A percentile compares a stretch with the other conserved stretches of the same genome.
phyloP scores from a whole-genome alignment of 2,329 filamentous ascomycete genomes.

The Podosphaera aphanis region DNA sequence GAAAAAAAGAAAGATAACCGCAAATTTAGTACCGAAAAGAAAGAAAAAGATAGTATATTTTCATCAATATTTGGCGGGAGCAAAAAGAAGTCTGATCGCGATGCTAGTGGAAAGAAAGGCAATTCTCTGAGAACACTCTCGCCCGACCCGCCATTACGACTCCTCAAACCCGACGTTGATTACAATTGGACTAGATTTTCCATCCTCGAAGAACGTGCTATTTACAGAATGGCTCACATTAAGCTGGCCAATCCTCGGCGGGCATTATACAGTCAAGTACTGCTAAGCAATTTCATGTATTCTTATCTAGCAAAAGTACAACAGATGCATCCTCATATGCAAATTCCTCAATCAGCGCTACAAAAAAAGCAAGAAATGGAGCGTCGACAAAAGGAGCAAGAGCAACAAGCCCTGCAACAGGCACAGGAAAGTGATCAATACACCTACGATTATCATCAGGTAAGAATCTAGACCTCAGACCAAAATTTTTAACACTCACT shows the following conservation, averaged over 20 bases:
- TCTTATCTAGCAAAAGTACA: conserved; percentile 96
- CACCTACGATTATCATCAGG: conserved; percentile 18
- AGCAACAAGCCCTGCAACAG: conserved; percentile 15
- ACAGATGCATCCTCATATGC: conserved; percentile 92
- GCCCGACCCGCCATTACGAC: conserved; percentile 53
- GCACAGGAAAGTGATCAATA: conserved; percentile 17
- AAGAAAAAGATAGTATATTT: conserved; percentile 84
- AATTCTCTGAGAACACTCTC: conserved; percentile 50
- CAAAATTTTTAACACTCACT: conserved; percentile 4
- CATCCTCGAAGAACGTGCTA: conserved; percentile 83
- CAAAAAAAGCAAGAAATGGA: conserved; percentile 44
- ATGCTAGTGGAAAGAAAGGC: conserved; percentile 49
- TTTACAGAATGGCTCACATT: conserved; percentile 96
- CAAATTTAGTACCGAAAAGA: conserved; percentile 57
- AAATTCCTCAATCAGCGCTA: conserved; percentile 57
- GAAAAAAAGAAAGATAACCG: conserved; percentile 62
- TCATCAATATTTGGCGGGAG: conserved; percentile 77
- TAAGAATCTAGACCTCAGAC: conserved; percentile 5
- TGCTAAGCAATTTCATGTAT: conserved; percentile 99
- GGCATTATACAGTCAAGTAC: conserved; percentile 76
- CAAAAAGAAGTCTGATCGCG: conserved; percentile 67
- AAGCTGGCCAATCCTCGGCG: conserved; percentile 94
- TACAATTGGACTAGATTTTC: conserved; percentile 93
- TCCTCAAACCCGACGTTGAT: conserved; percentile 67
- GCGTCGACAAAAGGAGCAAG: conserved; percentile 21